Base-by-base conservation (phyloP, 352 stramenopile species). In the Globisporangium echinulatum region DNA sequence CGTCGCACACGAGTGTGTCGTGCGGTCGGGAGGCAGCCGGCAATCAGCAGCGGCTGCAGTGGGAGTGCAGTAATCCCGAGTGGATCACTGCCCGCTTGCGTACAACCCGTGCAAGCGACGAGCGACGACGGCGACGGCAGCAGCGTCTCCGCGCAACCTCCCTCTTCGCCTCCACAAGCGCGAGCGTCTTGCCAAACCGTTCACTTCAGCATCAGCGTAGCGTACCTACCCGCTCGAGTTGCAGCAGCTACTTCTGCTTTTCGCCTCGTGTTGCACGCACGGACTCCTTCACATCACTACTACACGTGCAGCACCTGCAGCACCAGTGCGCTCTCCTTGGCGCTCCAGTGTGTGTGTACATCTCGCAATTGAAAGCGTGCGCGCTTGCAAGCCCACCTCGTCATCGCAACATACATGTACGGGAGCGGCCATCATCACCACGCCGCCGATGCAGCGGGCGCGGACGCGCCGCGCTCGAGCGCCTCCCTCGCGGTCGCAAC, bases 311-410 rank as follows among this genome's bases (percentile, higher is more conserved):
- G 10, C 43, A 17, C 11, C 11, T 6, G 43, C 11, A 48, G 43
- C 43, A 11, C n/a, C 43, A 15, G 43, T 48, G 43, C 43, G 43
- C 43, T 33, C 25, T 33, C 25, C 2, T 33, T 3, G 25, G 8
- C 43, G n/a, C 43, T 48, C 42, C 1, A 17, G 42, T 13, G 42
- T 48, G 43, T 17, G 43, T 7, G 11, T 48, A 1, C n/a, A 4
- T 48, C 43, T 46, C 25, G 54, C 54, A 52, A 59, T 49, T 46
- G 14, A 54, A 61, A 61, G 55, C 55, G 55, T 54, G 55, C 36
- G 37, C 46, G 49, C 47, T 42, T 33, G 25, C 25, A 33, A 33
- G 25, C 25, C 25, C 25, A 33, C 25, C 25, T 33, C 25, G 25
- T 33, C 25, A 33, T 33, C 25, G 25, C 25, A 33, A 3, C 25